Conservation (phyloP, 2,329 filamentous ascomycete species). For the Hortaea werneckii region DNA sequence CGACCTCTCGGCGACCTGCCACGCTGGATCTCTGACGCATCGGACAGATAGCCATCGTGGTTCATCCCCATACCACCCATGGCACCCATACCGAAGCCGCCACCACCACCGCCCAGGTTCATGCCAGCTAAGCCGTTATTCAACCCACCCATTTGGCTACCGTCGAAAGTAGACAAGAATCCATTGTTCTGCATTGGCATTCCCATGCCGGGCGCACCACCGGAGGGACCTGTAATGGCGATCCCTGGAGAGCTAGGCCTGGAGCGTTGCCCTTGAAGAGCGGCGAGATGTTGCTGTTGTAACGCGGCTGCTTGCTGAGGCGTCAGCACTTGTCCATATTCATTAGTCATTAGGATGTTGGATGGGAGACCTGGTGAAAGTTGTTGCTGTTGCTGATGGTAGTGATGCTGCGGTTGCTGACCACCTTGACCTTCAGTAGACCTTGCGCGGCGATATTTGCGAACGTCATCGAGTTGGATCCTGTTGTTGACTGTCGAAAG, state of each 20-base stretch:
- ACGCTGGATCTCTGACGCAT: constrained; percentile 82
- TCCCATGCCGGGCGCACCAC: constrained; percentile 50
- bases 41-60: constrained; percentile 78
- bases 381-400: constrained; percentile 25
- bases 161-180: constrained; percentile 82
- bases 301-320: constrained; percentile 42
- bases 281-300: constrained; percentile 69
- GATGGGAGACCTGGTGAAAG: constrained; percentile 57
- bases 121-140: constrained; percentile 62
- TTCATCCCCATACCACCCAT: constrained; percentile 34
- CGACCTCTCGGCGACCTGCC: constrained; percentile 87
- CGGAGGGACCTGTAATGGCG: constrained; percentile 59
- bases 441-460: constrained; percentile 84
- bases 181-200: constrained; percentile 88
- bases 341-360: constrained; percentile 82
- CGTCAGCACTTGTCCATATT: constrained; percentile 77
- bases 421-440: constrained; percentile 67
- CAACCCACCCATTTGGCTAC: constrained; percentile 39
- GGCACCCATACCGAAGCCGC: constrained; percentile 58
- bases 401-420: constrained; percentile 32
- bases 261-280: constrained; percentile 69
- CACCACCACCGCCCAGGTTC: constrained; percentile 42
- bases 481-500: constrained; percentile 97
- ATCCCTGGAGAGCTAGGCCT: constrained; percentile 84
- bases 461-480: constrained; percentile 90